phyloP scores from a whole-genome alignment of 345 rosid species.

The Pugionium cornutum region DNA sequence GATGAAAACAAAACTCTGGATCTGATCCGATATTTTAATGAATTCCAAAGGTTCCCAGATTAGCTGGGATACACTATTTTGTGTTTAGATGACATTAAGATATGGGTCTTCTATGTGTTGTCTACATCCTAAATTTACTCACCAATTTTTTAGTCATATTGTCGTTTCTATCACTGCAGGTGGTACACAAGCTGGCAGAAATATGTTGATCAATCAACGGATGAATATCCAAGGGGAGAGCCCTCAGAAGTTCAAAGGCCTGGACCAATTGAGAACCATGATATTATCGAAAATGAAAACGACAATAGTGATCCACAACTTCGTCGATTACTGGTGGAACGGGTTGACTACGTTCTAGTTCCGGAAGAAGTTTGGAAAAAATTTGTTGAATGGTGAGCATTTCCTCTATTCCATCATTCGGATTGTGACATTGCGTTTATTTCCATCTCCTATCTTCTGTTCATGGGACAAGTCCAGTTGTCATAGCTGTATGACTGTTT shows the following conservation, averaged over 20 bases:
- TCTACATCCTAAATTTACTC: not conserved
- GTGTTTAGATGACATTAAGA: not conserved
- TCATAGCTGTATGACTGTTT: conserved; percentile 28
- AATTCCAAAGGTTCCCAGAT: not conserved
- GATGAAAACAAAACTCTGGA: not conserved
- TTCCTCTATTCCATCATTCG: conserved; percentile 4
- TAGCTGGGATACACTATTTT: not conserved
- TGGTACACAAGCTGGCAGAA: conserved; percentile 83
- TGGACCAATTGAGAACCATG: conserved; percentile 78
- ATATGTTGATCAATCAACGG: conserved; percentile 54
- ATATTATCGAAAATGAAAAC: conserved; percentile 52
- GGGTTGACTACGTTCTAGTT: conserved; percentile 69
- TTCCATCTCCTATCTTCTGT: not conserved
- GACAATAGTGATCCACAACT: conserved; percentile 53
- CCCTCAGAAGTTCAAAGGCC: conserved; percentile 50
- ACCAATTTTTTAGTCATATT: not conserved
- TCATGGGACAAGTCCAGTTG: conserved; percentile 8
- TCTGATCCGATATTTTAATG: not conserved
- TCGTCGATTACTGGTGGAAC: conserved; percentile 57
- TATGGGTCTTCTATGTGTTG: not conserved
- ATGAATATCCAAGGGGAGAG: conserved; percentile 36
- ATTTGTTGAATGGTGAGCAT: conserved; percentile 65
- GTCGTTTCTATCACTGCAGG: conserved; percentile 39
- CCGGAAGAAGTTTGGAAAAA: conserved; percentile 86
- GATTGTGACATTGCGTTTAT: not conserved